Evolutionary conservation across 2,329 filamentous ascomycete genomes (phyloP), one percentile per base, ranked within the genome.

Genomic region (Esteya vermicola): DNA sequence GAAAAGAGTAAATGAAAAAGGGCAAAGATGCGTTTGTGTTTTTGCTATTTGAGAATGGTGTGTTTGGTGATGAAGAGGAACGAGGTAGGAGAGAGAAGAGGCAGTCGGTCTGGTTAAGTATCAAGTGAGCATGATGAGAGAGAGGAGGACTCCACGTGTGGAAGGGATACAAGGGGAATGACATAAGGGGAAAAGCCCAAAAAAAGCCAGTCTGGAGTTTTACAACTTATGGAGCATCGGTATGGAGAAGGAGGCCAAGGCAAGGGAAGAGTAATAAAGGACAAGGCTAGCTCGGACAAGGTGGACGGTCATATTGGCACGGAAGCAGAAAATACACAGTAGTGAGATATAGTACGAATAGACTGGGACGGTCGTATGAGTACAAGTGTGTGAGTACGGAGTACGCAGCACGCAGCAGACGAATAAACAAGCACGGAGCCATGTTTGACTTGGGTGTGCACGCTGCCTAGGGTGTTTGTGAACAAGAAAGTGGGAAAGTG

Each of bases 241-340:
- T 30, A 37, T 26, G 21, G n/a, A 9, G 25, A 21, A 21, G 19
- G 36, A 37, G 21, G n/a, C 14, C 27, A 32, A 32, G 19, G 31
- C 31, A 28, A 27, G 27, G 22, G 14, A 21, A 35, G 25, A 25
- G 18, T 20, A 33, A 25, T 19, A 33, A 32, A 31, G 33, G 16
- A 35, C 39, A 45, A 47, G 45, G 43, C 40, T 45, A 45, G 40
- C 34, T 16, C 20, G 33, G 30, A 23, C 14, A 36, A 43, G 28
- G 40, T 43, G 38, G 42, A 35, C 37, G 44, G 48, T 40, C 49
- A 52, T 52, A 46, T 50, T 49, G 51, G 50, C 51, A 51, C 49
- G 54, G 54, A 55, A 48, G 43, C 50, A 47, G 33, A 43, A n/a
- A n/a, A n/a, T n/a, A n/a, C n/a, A n/a, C n/a, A n/a, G n/a, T n/a